These are phyloP conservation scores for Epichloe amarillans DNA, from an alignment of 2,329 filamentous ascomycete species.

Conservation along the genomic window DNA sequence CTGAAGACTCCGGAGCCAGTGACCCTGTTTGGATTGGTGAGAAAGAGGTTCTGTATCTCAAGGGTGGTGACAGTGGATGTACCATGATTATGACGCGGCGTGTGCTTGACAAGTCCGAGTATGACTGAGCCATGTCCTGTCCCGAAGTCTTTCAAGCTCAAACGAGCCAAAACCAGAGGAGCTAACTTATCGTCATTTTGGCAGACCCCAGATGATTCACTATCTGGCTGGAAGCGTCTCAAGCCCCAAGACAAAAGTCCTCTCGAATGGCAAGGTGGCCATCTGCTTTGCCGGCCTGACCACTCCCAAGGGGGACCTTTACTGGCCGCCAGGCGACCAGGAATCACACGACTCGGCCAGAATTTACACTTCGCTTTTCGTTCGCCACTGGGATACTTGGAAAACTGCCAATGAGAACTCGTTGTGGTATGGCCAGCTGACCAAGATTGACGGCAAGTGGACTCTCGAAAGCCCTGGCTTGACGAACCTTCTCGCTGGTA, in stretches of 20 bases:
- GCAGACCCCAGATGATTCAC: conserved; percentile 31
- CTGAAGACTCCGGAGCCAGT: conserved; percentile 48
- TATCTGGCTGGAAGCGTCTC: conserved; percentile 39
- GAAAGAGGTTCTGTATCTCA: conserved; percentile 44
- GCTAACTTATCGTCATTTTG: background rate
- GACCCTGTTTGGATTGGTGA: conserved; percentile 69
- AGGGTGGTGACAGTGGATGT: conserved; percentile 31
- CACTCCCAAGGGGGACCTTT: conserved; percentile 54
- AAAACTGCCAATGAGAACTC: conserved; percentile 54
- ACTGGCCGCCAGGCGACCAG: conserved; percentile 48
- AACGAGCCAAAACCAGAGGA: background rate
- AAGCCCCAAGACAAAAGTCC: conserved; percentile 44
- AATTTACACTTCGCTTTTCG: conserved; percentile 63
- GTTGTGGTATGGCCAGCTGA: conserved; percentile 58
- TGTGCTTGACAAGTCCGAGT: conserved; percentile 24
- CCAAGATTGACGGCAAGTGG: conserved; percentile 27
- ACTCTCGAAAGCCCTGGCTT: conserved; percentile 32
- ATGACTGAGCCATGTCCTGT: background rate
- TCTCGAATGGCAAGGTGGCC: conserved; percentile 36
- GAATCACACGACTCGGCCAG: conserved; percentile 51
- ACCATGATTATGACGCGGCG: conserved; percentile 32
- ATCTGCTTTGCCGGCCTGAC: conserved; percentile 51
- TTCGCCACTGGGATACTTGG: conserved; percentile 76
- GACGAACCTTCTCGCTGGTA: conserved; percentile 50
- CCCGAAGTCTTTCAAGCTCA: background rate